Conservation (phyloP, 2,329 filamentous ascomycete genomes). For the Pleochaeta shiraiana region DNA sequence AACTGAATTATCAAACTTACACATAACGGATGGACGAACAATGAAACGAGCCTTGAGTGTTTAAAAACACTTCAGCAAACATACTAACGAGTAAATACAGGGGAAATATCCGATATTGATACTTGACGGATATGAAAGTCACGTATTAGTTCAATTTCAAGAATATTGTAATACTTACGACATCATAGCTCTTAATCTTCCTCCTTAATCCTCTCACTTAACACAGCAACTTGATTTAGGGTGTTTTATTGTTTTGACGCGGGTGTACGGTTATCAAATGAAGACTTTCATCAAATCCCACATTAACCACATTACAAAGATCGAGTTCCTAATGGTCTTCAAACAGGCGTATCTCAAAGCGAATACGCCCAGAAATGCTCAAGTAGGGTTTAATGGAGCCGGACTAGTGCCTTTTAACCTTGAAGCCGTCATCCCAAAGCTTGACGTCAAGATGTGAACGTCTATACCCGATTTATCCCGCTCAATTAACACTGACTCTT, state of each 20-base stretch:
- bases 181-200: no score
- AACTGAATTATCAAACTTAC: conserved; percentile 14
- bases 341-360: conserved; percentile 11
- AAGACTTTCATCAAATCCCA: conserved; percentile 1
- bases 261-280: no score
- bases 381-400: conserved; percentile 15
- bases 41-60: conserved; percentile 18
- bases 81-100: no score
- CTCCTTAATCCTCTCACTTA: no score
- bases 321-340: conserved; percentile 14
- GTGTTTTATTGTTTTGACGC: no score
- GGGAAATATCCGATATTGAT: no score
- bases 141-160: no score
- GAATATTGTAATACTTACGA: no score
- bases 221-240: no score
- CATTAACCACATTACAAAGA: conserved; percentile 15
- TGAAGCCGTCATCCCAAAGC: conserved; percentile 8
- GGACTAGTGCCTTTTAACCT: conserved; percentile 17
- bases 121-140: no score
- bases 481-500: conserved; percentile 6
- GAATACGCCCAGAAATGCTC: conserved; percentile 15
- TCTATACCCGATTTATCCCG: conserved; percentile 7
- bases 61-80: conserved; percentile 14
- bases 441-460: conserved; percentile 14
- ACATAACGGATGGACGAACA: conserved; percentile 18